Evolutionary conservation across 768 basidiomycete genomes (phyloP).

Genomic region (Pisolithus albus): DNA sequence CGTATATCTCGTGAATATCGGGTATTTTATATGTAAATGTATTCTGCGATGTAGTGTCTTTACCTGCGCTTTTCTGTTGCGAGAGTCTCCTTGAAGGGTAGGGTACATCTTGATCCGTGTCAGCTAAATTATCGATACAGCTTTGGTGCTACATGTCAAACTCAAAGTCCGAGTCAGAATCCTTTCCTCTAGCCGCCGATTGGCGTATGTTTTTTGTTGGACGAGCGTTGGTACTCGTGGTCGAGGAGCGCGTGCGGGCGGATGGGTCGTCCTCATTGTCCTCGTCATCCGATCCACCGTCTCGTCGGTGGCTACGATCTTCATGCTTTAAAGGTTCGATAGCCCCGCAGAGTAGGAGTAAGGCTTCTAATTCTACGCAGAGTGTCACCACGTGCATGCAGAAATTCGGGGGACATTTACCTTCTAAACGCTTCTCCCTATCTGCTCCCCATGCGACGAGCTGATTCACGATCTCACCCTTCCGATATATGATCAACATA

Average conservation of each 20-base stretch:
- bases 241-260: conserved; percentile 50
- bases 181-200: conserved; percentile 45
- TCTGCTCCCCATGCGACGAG: conserved; percentile 81
- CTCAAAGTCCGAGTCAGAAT: conserved; percentile 78
- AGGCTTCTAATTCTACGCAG: conserved; percentile 58
- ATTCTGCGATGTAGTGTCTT: not conserved
- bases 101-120: not conserved
- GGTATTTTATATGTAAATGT: not conserved
- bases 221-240: conserved; percentile 48
- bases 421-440: conserved; percentile 67
- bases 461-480: conserved; percentile 86
- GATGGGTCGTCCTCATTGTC: conserved; percentile 46
- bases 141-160: conserved; percentile 46
- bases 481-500: conserved; percentile 87
- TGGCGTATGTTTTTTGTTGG: conserved; percentile 50
- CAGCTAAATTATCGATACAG: not conserved
- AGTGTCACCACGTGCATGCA: conserved; percentile 3
- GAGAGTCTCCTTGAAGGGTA: not conserved
- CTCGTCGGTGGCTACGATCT: conserved; percentile 25
- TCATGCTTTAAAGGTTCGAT: conserved; percentile 50
- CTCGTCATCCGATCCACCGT: conserved; percentile 39
- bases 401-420: conserved; percentile 34
- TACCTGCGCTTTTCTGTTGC: conserved; percentile 1
- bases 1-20: not conserved
- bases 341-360: conserved; percentile 57